Percentiles rank a stretch among this genome's conserved stretches.
These are phyloP conservation scores for Penicillium sp. DNA, from an alignment of 2,329 filamentous ascomycete genomes.

Conservation along the genomic window DNA sequence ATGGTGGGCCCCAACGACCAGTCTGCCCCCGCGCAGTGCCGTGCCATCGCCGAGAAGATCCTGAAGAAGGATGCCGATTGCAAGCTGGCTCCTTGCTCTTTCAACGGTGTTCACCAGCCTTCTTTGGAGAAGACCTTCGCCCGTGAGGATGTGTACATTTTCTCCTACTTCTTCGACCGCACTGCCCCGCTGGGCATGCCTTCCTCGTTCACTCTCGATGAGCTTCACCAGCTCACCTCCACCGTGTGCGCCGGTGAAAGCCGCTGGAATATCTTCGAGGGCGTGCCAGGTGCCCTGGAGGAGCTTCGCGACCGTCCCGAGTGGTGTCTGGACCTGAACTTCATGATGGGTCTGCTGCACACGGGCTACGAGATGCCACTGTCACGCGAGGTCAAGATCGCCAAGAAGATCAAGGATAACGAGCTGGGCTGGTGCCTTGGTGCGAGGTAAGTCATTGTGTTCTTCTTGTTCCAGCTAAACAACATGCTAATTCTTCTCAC, in stretches of 20 bases:
- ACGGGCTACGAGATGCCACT: slow-evolving; percentile 98
- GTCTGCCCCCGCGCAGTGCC: slow-evolving; percentile 78
- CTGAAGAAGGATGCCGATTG: slow-evolving; percentile 82
- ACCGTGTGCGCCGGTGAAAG: slow-evolving; percentile 76
- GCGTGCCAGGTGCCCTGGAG: slow-evolving; percentile 69
- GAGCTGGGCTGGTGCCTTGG: slow-evolving; percentile 97
- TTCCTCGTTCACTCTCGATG: slow-evolving; percentile 87
- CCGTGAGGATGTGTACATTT: slow-evolving; percentile 87
- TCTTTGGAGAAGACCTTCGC: slow-evolving; percentile 87
- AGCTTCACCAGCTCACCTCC: slow-evolving; percentile 78
- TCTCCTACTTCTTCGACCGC: slow-evolving; percentile 97
- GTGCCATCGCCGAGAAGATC: slow-evolving; percentile 82
- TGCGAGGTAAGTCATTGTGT: slow-evolving; percentile 65
- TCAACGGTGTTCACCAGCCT: slow-evolving; percentile 95
- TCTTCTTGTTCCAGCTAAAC: not conserved
- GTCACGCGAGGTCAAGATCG: slow-evolving; percentile 91
- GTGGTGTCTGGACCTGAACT: slow-evolving; percentile 91
- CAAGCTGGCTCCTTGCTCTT: slow-evolving; percentile 85
- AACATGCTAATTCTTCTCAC: slow-evolving; percentile 21
- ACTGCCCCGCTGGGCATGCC: slow-evolving; percentile 93
- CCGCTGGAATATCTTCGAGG: slow-evolving; percentile 75
- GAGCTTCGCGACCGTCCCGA: slow-evolving; percentile 81
- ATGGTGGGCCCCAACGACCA: slow-evolving; percentile 74
- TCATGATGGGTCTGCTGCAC: slow-evolving; percentile 88
- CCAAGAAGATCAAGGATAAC: slow-evolving; percentile 97